Percentiles rank a stretch among this genome's conserved stretches.
Conservation (phyloP, 2,329 filamentous ascomycete genomes). For the Talaromyces albobiverticillius region DNA sequence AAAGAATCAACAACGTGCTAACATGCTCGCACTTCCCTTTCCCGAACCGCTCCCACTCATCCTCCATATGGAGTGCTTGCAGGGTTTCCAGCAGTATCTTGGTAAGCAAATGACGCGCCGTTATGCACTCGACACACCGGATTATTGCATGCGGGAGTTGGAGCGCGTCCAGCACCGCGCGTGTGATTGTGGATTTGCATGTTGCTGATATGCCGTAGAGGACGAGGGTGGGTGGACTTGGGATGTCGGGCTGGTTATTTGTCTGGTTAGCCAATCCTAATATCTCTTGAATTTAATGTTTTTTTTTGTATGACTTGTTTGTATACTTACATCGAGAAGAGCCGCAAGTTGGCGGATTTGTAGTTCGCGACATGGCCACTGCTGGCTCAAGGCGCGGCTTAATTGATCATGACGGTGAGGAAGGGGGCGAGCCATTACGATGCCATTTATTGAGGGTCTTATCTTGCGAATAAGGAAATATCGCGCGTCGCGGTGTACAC, state of each 20-base stretch:
- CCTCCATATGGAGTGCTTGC: conserved; percentile 31
- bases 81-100: conserved; percentile 44
- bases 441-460: neutral
- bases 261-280: no score
- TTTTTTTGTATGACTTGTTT: neutral
- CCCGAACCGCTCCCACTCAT: conserved; percentile 44
- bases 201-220: conserved; percentile 83
- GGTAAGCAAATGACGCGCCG: conserved; percentile 43
- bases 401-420: conserved; percentile 26
- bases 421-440: conserved; percentile 19
- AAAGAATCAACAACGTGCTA: conserved; percentile 69
- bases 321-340: conserved; percentile 38
- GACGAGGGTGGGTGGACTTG: conserved; percentile 70
- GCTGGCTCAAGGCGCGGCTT: conserved; percentile 31
- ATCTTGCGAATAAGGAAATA: neutral
- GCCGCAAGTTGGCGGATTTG: conserved; percentile 41
- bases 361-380: conserved; percentile 44
- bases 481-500: no score
- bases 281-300: no score
- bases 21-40: conserved; percentile 73
- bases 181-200: conserved; percentile 74
- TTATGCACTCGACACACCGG: conserved; percentile 45
- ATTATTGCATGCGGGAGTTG: conserved; percentile 44
- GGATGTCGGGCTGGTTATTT: conserved; percentile 42
- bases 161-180: conserved; percentile 61